Base-by-base conservation (phyloP, 805 yeast species). In the Pichia thaimueangensis region DNA sequence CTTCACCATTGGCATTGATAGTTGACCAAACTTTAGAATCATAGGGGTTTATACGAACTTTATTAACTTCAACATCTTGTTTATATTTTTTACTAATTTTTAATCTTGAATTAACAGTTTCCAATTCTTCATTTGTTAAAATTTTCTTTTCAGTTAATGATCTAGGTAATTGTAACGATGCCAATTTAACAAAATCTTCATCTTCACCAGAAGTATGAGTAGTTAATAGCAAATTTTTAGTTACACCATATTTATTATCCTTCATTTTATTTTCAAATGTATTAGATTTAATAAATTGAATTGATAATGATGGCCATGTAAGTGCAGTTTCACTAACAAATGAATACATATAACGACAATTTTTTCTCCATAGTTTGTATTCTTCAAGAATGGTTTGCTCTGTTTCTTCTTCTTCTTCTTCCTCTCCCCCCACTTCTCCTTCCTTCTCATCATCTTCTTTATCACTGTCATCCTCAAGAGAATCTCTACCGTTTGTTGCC, bases 331-430 rank as follows among this genome's bases (percentile, higher is more conserved):
- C 93, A 37, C 83, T 77, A 25, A 85, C 86, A 57, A 81, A 84
- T 53, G 84, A 88, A 51, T 85, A 85, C 93, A 85, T 83, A 52
- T 71, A 78, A 11, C 85, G 81, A 50, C 89, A 84, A 54, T 83
- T 85, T 55, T 83, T 77, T 46, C 86, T 71, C 95, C 95, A 85
- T 48, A 84, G 60, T 46, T 81, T 78, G 56, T 85, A 84, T 57
- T 85, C 94, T 50, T 76, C 80, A 47, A 75, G 65, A 41, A 76
- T 71, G 12, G 76, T 66, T 24, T 41, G 38, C 8, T 39, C 45
- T 11, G 45, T 43, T 15, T 47, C 54, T 19, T 48, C 42, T 4
- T 29, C 44, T 3, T 30, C 35, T 5, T 20, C 39, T 11, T 11
- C 29, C 13, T 30, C 29, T 4, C 6, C 41, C 9, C 31, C 36